Conservation (phyloP, 208 protist species). For the Tritrichomonas foetus region DNA sequence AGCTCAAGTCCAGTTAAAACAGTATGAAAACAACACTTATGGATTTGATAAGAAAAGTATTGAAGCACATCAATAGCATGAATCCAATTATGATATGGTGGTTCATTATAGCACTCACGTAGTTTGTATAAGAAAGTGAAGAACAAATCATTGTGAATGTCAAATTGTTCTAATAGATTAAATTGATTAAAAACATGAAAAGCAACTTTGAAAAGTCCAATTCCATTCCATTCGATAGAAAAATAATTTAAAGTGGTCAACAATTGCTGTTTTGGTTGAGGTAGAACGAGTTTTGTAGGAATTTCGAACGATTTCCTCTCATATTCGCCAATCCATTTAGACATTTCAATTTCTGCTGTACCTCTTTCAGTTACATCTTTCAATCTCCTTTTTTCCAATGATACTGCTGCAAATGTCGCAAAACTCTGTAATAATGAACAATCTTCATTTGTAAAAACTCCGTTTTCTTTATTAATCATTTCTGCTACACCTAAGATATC, state of each 20-base stretch:
- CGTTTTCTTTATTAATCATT: background rate
- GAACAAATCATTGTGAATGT: constrained; percentile 32
- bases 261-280: background rate
- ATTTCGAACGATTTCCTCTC: background rate
- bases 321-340: constrained; percentile 25
- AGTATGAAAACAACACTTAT: constrained; percentile 59
- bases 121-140: constrained; percentile 43
- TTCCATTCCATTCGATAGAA: constrained; percentile 6
- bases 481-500: background rate
- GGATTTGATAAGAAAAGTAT: constrained; percentile 54
- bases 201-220: constrained; percentile 18
- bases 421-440: background rate
- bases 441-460: background rate
- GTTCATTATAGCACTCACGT: constrained; percentile 47
- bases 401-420: background rate
- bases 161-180: constrained; percentile 42
- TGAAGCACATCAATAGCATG: constrained; percentile 67
- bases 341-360: background rate
- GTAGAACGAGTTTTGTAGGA: background rate
- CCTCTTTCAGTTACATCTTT: background rate
- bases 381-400: background rate
- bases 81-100: constrained; percentile 67
- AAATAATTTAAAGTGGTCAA: background rate
- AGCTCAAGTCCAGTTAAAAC: constrained; percentile 64
- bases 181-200: constrained; percentile 38